Conservation (phyloP, 108 stramenopile genomes). For the Conticribra weissflogii region DNA sequence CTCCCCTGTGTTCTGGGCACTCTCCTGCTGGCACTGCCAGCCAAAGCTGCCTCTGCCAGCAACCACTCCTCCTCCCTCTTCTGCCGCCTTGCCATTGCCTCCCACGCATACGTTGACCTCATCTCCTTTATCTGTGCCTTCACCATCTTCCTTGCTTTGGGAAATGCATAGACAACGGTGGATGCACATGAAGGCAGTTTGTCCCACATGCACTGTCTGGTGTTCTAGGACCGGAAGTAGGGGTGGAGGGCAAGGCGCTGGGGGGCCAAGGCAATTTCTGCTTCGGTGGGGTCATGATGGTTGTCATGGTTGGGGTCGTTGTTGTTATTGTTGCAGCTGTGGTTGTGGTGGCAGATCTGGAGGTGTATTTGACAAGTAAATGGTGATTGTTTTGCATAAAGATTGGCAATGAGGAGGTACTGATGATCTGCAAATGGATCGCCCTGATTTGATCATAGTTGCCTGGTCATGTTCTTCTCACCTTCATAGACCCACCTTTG, state of each 20-base stretch:
- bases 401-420: too few species aligned
- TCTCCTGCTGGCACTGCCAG: conserved; percentile 7
- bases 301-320: background rate
- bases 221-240: conserved; percentile 70
- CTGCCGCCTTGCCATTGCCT: conserved; percentile 17
- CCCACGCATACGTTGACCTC: conserved; percentile 40
- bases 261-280: conserved; percentile 28
- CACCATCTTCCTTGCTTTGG: conserved; percentile 66
- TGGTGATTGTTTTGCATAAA: too few species aligned
- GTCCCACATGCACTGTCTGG: conserved; percentile 76
- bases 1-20: background rate
- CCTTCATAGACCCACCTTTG: too few species aligned
- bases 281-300: conserved; percentile 1
- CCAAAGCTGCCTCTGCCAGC: conserved; percentile 13
- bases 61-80: conserved; percentile 22
- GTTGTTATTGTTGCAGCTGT: background rate
- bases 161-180: conserved; percentile 57
- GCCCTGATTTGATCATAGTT: too few species aligned
- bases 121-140: conserved; percentile 67
- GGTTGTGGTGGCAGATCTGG: background rate
- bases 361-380: too few species aligned
- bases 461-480: too few species aligned
- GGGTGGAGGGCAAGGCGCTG: conserved; percentile 67
- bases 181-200: conserved; percentile 82
- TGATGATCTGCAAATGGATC: too few species aligned